phyloP scores from a whole-genome alignment of 2,329 filamentous ascomycete species.

The Oidium heveae region DNA sequence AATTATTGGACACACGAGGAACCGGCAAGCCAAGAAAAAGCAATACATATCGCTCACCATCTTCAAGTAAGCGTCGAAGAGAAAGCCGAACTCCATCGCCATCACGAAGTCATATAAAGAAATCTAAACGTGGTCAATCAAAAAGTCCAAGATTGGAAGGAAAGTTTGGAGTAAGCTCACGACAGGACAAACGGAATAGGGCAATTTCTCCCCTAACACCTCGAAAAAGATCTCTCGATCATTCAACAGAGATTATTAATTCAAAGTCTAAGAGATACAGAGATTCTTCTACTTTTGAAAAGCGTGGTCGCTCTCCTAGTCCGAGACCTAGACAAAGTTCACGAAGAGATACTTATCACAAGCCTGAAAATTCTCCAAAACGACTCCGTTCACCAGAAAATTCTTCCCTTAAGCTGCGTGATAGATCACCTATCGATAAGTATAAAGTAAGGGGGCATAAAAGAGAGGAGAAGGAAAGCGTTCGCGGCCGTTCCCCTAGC shows the following conservation, averaged over 20 bases:
- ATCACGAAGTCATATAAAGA: conserved; percentile 13
- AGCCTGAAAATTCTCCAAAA: conserved; percentile 4
- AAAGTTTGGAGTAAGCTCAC: conserved; percentile 5
- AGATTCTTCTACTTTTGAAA: conserved; percentile 9
- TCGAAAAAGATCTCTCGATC: conserved; percentile 10
- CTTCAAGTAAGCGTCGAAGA: conserved; percentile 14
- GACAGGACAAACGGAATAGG: conserved; percentile 10
- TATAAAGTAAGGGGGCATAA: conserved; percentile 7
- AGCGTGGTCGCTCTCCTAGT: conserved; percentile 11
- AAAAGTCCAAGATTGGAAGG: conserved; percentile 12
- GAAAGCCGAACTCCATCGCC: conserved; percentile 12
- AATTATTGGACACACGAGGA: conserved; percentile 14
- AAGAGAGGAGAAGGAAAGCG: conserved; percentile 6
- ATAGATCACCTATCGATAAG: conserved; percentile 7
- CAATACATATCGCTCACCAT: conserved; percentile 11
- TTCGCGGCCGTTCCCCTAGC: conserved; percentile 8
- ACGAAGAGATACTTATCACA: conserved; percentile 6
- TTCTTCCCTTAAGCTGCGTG: conserved; percentile 5
- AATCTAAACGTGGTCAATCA: conserved; percentile 11
- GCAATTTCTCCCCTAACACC: conserved; percentile 9
- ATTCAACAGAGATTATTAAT: conserved; percentile 6
- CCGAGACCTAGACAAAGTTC: conserved; percentile 8
- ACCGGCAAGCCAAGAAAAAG: conserved; percentile 12
- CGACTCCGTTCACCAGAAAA: conserved; percentile 7
- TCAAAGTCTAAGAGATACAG: conserved; percentile 8